A percentile compares a stretch with the other conserved stretches of the same genome.
Evolutionary conservation across 225 moss, liverwort and hornwort species (phyloP).

Genomic region (Neckera pumila): DNA sequence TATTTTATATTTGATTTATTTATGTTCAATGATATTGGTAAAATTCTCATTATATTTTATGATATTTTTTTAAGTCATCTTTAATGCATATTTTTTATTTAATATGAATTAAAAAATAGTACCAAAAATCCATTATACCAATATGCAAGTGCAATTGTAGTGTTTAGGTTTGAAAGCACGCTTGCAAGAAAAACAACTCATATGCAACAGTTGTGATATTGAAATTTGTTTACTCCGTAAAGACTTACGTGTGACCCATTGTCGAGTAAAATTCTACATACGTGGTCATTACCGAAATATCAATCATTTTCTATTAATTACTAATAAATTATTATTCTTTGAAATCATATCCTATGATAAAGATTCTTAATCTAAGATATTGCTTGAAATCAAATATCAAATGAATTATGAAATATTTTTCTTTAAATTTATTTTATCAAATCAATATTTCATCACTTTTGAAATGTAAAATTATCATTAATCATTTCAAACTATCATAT

Average conservation of each 20-base stretch:
- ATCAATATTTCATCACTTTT: background rate
- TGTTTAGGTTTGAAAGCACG: slow-evolving; percentile 44
- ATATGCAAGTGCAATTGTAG: slow-evolving; percentile 8
- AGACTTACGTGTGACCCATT: slow-evolving; percentile 31
- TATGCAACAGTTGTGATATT: background rate
- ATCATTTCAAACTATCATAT: background rate
- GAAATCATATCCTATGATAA: too few relatives aligned
- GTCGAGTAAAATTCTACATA: slow-evolving; percentile 33
- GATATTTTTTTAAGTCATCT: too few relatives aligned
- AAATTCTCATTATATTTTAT: too few relatives aligned
- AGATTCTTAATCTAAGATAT: background rate
- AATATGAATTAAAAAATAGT: too few relatives aligned
- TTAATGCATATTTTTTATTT: too few relatives aligned
- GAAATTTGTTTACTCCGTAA: slow-evolving; percentile 27
- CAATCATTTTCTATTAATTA: background rate
- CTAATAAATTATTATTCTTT: background rate
- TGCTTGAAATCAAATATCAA: background rate
- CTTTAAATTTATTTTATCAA: background rate
- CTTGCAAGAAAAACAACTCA: slow-evolving; percentile 11
- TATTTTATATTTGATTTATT: background rate
- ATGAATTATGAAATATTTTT: too few relatives aligned
- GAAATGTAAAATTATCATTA: too few relatives aligned
- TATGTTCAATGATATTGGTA: background rate
- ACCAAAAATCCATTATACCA: background rate
- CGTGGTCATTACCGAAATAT: slow-evolving; percentile 13